phyloP scores from a whole-genome alignment of 352 stramenopile genomes.

The Phytophthora constricta region DNA sequence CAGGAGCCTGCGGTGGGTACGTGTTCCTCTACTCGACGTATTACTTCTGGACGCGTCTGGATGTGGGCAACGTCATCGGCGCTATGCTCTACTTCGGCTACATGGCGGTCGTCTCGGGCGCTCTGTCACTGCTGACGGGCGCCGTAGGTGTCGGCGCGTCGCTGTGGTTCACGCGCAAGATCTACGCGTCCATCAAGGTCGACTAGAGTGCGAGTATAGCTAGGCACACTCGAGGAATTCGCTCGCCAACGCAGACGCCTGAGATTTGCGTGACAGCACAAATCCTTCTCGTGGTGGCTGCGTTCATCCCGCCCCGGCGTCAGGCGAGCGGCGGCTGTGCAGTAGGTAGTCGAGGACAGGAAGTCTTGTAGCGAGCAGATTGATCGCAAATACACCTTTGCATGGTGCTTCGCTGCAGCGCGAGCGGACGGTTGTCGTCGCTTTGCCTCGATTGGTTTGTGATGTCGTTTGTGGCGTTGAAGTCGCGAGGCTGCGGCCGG shows the following conservation, averaged over 20 bases:
- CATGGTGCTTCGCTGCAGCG: constrained; percentile 1
- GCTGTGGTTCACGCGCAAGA: constrained; percentile 98
- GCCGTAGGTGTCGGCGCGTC: constrained; percentile 96
- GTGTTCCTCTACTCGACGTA: constrained; percentile 99
- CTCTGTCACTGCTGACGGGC: constrained; percentile 97
- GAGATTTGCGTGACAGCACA: too few relatives aligned
- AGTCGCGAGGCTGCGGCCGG: neutral
- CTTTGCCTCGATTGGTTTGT: constrained; percentile 14
- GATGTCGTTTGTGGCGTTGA: constrained; percentile 6
- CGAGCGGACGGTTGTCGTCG: too few relatives aligned
- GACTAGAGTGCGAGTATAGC: constrained; percentile 33
- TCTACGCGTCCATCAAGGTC: constrained; percentile 91
- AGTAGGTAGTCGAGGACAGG: neutral
- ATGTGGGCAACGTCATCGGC: constrained; percentile 93
- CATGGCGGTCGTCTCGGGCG: constrained; percentile 98
- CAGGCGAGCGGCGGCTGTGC: neutral
- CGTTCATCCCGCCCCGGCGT: too few relatives aligned
- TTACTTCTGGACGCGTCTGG: constrained; percentile 97
- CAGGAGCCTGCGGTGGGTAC: constrained; percentile 96
- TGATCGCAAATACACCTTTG: neutral
- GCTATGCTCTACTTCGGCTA: constrained; percentile 98
- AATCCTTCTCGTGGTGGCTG: neutral
- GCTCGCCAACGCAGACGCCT: constrained; percentile 1
- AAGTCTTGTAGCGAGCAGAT: neutral
- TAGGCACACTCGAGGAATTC: constrained; percentile 13